Base-by-base conservation (phyloP, 1,284 basidiomycete species). In the Phellinidium pouzarii region DNA sequence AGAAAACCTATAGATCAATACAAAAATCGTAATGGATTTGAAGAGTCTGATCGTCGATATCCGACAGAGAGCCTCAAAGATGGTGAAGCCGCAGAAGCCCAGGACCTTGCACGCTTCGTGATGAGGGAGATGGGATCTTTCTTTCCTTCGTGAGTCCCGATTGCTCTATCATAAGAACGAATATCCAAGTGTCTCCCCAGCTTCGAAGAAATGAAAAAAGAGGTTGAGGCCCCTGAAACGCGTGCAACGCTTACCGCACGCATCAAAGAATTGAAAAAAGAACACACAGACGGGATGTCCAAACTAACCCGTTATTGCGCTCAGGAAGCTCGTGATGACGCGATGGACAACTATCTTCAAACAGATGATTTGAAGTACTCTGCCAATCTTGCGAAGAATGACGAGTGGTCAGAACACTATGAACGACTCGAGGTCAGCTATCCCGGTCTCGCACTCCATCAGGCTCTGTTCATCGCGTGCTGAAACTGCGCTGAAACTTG, bases 241-340 rank as follows among this genome's bases (percentile, higher is more conserved):
- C 38, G 65, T 27, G 60, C 61, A 0, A 58, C 23, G 44, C 2
- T 72, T 38, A 61, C 66, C 29, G 62, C 68, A 38, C 69, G 66
- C 14, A 71, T 80, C 53, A 60, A 59, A 43, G 61, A 66, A 20
- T 61, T 74, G 44, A 66, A 69, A 50, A 52, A 61, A 25, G 67
- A 72, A 44, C 74, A 79, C 54, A 34, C 65, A 4, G 60, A 64
- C 22, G 72, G 79, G 55, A 65, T 81, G 3, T 64, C 73, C 38
- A 61, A 67, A 14, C 62, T 79, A 19, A 72, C 71, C 53, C 55
- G 56, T 19, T 67, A 71, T 49, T 74, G 78, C 9, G 70, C 68
- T 3, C 61, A 68, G 14, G 70, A 76, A 47, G 75, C 76, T 48
- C 59, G 59, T 25, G 65, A 71, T 25, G 73, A 74, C 23, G 64